These are phyloP conservation scores for Penicillium goetzii DNA, from an alignment of 495 filamentous ascomycete species.

Conservation along the genomic window DNA sequence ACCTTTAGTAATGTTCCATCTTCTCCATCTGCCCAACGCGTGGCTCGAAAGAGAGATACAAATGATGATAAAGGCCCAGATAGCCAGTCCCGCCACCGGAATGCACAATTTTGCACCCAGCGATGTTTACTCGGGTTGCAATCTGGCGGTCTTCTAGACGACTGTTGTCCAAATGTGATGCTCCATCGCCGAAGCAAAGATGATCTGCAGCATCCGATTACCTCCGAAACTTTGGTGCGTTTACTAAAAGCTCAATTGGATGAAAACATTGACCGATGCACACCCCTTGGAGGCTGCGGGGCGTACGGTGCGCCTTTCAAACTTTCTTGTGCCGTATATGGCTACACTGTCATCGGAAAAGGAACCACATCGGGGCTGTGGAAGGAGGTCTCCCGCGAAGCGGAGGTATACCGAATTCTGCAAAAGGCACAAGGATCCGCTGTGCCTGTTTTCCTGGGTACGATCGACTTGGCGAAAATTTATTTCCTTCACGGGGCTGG, in stretches of 20 bases:
- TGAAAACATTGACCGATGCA: constrained; percentile 34
- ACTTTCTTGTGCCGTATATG: constrained; percentile 40
- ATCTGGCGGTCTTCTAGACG: constrained; percentile 37
- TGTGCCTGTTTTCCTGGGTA: constrained; percentile 50
- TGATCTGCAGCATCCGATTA: constrained; percentile 26
- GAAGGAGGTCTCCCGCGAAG: constrained; percentile 46
- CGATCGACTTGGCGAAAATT: constrained; percentile 43
- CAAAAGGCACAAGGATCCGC: constrained; percentile 40
- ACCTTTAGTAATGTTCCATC: constrained; percentile 30
- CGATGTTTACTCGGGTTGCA: constrained; percentile 51
- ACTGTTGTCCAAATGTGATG: constrained; percentile 46
- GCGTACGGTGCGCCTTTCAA: constrained; percentile 44
- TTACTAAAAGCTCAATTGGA: constrained; percentile 34
- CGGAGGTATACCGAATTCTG: constrained; percentile 44
- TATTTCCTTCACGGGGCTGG: constrained; percentile 46
- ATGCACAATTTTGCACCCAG: constrained; percentile 48
- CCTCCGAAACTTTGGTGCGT: constrained; percentile 13
- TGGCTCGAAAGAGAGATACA: neutral
- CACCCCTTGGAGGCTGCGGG: constrained; percentile 27
- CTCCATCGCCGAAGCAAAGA: constrained; percentile 32
- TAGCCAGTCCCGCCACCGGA: constrained; percentile 9
- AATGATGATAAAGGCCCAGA: neutral
- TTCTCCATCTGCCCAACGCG: constrained; percentile 12
- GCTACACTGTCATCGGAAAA: constrained; percentile 55
- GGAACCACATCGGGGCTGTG: constrained; percentile 42